These are phyloP conservation scores for Leishmania arabica DNA, from an alignment of 208 protist species.

Conservation along the genomic window DNA sequence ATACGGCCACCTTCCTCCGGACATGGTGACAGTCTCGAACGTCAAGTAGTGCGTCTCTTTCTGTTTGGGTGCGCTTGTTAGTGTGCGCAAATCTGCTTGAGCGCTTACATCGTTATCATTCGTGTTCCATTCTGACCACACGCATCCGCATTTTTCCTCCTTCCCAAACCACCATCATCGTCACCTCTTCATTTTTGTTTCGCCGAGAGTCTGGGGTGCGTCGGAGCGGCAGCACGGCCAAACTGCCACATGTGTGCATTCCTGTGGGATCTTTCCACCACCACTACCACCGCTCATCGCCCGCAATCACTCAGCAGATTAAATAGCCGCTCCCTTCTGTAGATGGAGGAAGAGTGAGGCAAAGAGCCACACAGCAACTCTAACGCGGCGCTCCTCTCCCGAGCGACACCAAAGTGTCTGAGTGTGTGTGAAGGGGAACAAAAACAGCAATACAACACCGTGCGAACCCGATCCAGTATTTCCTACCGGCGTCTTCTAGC, in stretches of 20 bases:
- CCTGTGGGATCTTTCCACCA: no score
- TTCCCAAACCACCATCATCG: not conserved
- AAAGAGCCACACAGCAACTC: not conserved
- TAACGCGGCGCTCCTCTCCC: not conserved
- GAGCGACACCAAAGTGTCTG: not conserved
- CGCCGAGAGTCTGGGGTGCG: not conserved
- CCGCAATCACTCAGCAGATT: not conserved
- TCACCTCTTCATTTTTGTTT: not conserved
- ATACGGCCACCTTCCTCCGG: constrained; percentile 54
- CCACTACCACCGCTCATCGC: not conserved
- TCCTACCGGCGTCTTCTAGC: not conserved
- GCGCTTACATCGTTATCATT: not conserved
- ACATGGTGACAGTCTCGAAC: constrained; percentile 59
- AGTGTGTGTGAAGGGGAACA: no score
- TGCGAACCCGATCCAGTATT: not conserved
- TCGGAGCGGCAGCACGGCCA: not conserved
- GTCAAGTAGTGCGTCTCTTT: constrained; percentile 27
- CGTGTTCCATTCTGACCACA: not conserved
- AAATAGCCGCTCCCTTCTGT: not conserved
- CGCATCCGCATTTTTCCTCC: not conserved
- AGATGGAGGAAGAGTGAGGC: not conserved
- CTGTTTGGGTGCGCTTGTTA: constrained; percentile 3
- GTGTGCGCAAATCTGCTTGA: not conserved
- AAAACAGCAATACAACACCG: not conserved
- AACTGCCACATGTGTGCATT: not conserved